Conservation (phyloP, 768 basidiomycete genomes). For the Cystofilobasidium macerans region DNA sequence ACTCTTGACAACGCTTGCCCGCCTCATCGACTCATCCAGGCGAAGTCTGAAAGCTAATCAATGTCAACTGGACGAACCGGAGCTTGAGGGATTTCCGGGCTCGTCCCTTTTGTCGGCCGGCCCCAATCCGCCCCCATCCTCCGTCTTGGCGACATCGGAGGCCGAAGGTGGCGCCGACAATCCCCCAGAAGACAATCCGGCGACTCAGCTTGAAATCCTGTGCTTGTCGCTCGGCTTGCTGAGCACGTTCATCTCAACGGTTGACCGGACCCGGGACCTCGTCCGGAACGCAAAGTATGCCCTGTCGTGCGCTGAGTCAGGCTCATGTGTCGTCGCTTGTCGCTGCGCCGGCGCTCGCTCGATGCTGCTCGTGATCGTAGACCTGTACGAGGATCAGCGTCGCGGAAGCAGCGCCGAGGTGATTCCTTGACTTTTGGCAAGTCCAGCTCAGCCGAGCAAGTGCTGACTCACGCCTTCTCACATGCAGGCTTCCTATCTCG, state of each 20-base stretch:
- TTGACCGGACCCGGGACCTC: neutral
- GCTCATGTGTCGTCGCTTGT: neutral
- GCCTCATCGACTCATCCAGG: slow-evolving; percentile 6
- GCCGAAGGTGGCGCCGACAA: neutral
- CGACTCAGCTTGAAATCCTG: slow-evolving; percentile 11
- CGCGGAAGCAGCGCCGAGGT: slow-evolving; percentile 8
- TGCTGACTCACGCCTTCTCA: too few species aligned
- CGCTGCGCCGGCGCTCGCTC: slow-evolving; percentile 7
- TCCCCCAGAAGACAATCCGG: neutral
- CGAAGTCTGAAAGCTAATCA: neutral
- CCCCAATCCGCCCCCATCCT: neutral
- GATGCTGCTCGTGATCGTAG: slow-evolving; percentile 2
- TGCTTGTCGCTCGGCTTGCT: slow-evolving; percentile 16
- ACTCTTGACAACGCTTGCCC: slow-evolving; percentile 11
- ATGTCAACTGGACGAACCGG: neutral
- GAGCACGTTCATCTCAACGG: slow-evolving; percentile 17
- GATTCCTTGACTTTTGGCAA: neutral
- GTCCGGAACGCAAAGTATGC: neutral
- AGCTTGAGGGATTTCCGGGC: neutral
- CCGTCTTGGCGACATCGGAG: neutral
- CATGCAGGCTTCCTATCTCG: slow-evolving; percentile 21
- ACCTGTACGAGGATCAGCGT: slow-evolving; percentile 9
- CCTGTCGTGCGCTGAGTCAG: neutral
- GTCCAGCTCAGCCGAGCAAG: too few species aligned
- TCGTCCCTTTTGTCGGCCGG: neutral